These are phyloP conservation scores for Phytophthora kernoviae DNA, from an alignment of 352 stramenopile genomes.

Conservation along the genomic window DNA sequence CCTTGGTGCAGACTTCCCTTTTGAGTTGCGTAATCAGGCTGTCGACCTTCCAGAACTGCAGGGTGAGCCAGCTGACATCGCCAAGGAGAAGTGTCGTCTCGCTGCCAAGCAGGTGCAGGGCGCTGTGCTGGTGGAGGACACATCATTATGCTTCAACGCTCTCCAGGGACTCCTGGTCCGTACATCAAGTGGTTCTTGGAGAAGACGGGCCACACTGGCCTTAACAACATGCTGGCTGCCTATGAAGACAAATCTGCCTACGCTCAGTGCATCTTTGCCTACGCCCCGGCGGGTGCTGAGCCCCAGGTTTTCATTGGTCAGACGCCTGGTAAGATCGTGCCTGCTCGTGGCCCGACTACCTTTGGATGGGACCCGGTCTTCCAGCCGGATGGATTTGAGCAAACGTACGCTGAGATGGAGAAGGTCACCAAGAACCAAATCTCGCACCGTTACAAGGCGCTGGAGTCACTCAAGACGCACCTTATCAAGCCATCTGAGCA, in stretches of 20 bases:
- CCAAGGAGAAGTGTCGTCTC: conserved; percentile 93
- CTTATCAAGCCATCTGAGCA: conserved; percentile 31
- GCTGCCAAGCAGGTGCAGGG: conserved; percentile 87
- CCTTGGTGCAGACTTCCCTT: conserved; percentile 87
- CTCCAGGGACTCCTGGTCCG: conserved; percentile 93
- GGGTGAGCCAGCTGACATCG: conserved; percentile 95
- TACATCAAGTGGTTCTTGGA: conserved; percentile 99
- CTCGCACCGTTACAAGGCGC: conserved; percentile 87
- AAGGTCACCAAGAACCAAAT: conserved; percentile 91
- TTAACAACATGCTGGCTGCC: conserved; percentile 94
- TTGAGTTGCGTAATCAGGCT: conserved; percentile 91
- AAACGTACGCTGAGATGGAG: conserved; percentile 93
- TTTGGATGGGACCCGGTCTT: conserved; percentile 95
- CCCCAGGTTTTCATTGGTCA: conserved; percentile 94
- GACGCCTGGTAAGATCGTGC: conserved; percentile 93
- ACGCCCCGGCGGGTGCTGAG: conserved; percentile 73
- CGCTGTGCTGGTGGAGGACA: conserved; percentile 96
- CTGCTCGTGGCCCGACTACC: conserved; percentile 77
- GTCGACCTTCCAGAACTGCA: conserved; percentile 98
- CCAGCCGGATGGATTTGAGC: conserved; percentile 77
- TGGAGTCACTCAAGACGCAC: conserved; percentile 66
- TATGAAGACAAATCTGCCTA: conserved; percentile 97
- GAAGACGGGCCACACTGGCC: conserved; percentile 92
- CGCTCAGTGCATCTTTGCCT: conserved; percentile 97
- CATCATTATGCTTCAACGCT: conserved; percentile 96